Evolutionary conservation across 768 basidiomycete genomes (phyloP).

Genomic region (Trametes meyenii): DNA sequence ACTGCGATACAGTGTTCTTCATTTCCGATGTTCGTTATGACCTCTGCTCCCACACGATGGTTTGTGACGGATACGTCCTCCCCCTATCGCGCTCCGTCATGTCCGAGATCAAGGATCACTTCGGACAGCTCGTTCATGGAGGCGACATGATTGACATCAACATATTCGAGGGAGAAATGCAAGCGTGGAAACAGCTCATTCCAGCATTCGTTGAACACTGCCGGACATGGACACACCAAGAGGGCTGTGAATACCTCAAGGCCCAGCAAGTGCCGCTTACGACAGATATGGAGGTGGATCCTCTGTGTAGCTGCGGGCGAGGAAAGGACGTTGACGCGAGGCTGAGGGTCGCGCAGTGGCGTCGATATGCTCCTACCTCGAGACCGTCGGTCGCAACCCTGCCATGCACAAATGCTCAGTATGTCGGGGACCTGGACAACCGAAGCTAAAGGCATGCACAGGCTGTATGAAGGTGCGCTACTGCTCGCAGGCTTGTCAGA

Average conservation of each 20-base stretch:
- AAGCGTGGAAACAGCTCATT: constrained; percentile 54
- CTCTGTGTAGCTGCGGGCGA: constrained; percentile 56
- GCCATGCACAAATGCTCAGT: constrained; percentile 31
- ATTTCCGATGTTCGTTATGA: constrained; percentile 51
- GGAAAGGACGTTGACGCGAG: constrained; percentile 49
- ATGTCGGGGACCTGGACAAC: constrained; percentile 36
- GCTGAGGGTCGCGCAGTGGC: constrained; percentile 38
- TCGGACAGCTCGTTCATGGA: constrained; percentile 32
- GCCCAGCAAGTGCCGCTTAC: constrained; percentile 41
- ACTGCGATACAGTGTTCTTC: constrained; percentile 47
- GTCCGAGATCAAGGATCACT: constrained; percentile 27
- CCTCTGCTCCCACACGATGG: constrained; percentile 38
- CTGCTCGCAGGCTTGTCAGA: constrained; percentile 50
- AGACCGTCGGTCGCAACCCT: constrained; percentile 36
- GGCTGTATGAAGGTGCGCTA: constrained; percentile 45
- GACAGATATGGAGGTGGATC: constrained; percentile 39
- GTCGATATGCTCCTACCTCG: constrained; percentile 48
- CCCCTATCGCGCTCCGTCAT: constrained; percentile 36
- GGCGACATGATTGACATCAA: background rate
- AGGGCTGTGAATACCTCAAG: constrained; percentile 49
- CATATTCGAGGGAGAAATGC: constrained; percentile 38
- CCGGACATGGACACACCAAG: constrained; percentile 52
- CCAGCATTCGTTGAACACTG: constrained; percentile 57
- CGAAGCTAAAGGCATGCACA: constrained; percentile 38
- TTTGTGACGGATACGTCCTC: constrained; percentile 54